Conservation (phyloP, 108 stramenopile genomes). For the Cyclotella cryptica region DNA sequence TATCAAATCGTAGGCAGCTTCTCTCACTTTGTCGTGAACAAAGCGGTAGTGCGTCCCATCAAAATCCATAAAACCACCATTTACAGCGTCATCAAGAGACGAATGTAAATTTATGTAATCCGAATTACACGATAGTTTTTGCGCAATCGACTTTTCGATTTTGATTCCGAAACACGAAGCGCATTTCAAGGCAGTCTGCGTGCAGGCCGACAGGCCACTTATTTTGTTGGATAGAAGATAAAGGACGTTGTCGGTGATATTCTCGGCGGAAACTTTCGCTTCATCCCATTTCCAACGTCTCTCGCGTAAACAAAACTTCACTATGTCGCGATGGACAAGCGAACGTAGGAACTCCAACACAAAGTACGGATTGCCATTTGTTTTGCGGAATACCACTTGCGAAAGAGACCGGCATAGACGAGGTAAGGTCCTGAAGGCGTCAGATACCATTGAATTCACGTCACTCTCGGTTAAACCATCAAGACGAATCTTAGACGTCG, state of each 20-base stretch:
- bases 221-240: no score
- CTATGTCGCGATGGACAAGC: slow-evolving; percentile 14
- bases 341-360: slow-evolving; percentile 37
- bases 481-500: slow-evolving; percentile 9
- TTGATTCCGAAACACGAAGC: slow-evolving; percentile 5
- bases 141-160: no score
- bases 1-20: slow-evolving; percentile 53
- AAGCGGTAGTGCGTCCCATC: slow-evolving; percentile 32
- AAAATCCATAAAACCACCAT: no score
- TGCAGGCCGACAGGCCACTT: no score
- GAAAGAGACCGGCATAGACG: slow-evolving; percentile 34
- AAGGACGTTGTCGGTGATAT: no score
- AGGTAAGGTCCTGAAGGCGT: slow-evolving; percentile 42
- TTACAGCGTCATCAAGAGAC: no score
- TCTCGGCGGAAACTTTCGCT: no score
- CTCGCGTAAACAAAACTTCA: slow-evolving; percentile 16
- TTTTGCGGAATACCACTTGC: slow-evolving; percentile 32
- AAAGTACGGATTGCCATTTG: slow-evolving; percentile 47
- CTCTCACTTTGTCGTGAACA: slow-evolving; percentile 52
- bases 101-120: no score
- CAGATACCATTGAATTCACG: slow-evolving; percentile 46
- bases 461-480: slow-evolving; percentile 31
- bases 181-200: no score
- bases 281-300: no score
- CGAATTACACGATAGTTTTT: no score